Evolutionary conservation across 2,329 filamentous ascomycete genomes (phyloP), one percentile per base, ranked within the genome.

Genomic region (Fusarium sp.): DNA sequence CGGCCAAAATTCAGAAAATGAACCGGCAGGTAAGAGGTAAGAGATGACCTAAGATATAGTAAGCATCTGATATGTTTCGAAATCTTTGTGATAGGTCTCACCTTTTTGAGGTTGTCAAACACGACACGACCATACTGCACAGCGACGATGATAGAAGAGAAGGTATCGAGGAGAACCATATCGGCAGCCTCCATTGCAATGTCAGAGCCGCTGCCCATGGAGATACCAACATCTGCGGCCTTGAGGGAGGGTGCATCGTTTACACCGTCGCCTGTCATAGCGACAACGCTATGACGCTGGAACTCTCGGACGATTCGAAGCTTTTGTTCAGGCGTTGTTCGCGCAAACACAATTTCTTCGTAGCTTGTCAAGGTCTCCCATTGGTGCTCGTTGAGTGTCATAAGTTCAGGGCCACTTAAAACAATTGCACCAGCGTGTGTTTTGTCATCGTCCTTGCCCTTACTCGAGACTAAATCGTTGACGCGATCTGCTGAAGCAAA

Each of bases 261-360:
- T 71, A 95, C 93, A 20, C 93, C 93, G 72, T 97, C 93, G 40
- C 93, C 93, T 3, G 94, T 92, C 88, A 97, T 96, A 41, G 90
- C 93, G 1, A 97, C 88, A 3, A 92, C 90, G 78, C 70, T 91
- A 75, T 86, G 83, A 11, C 87, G 82, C 75, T 93, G 91, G 65
- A 93, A 90, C 76, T 92, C 91, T 30, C 87, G 87, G n/a, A 94
- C 91, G 65, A 94, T 94, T 34, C 90, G 88, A 9, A 94, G 86
- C 76, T 94, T 94, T 76, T 94, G 91, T 74, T 94, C 91, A 0
- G 91, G 92, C 0, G 92, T 93, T 0, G 91, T 94, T 14, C 91
- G 85, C 1, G 92, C 89, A 75, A 94, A 93, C 14, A 94, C 80
- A 40, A 94, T 90, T 74, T 93, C 92, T 27, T 88, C 83, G 70